Base-by-base conservation (phyloP, 1,139 yeast species). In the Kodamaea alishanica region DNA sequence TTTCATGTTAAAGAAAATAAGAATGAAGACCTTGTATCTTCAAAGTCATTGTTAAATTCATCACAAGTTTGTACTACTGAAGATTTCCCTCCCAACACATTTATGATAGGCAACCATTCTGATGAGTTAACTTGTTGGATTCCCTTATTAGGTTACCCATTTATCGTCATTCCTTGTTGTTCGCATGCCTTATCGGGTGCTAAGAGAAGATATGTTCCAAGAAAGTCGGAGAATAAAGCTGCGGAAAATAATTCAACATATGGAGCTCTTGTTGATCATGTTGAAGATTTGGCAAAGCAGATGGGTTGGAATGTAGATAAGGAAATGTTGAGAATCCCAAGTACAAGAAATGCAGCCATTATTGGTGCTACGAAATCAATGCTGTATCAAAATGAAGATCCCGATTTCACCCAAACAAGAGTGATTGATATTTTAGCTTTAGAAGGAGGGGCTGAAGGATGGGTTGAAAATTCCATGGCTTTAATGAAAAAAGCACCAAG, bases 71-170 rank as follows among this genome's bases (percentile, higher is more conserved):
- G 73, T 30, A 80, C 84, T 41, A 73, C 81, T 8, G 81, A 84
- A 1, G 83, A 80, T 32, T 83, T 84, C 45, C 81, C 85, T 0
- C 56, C 64, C 23, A 76, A 83, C 49, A 82, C 95, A 0, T 92
- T 92, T 53, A 63, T 90, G 30, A 89, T 92, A 37, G 98, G 97
- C 1, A 92, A 92, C 56, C 98, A 92, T 55, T 86, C 96, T 0
- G 98, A 92, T 58, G 97, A 92, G 56, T 70, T 92, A 42, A 90
- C 97, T 0, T 86, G 96, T 48, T 92, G 97, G 97, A 81, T 90
- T 24, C 98, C 98, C 1, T 63, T 92, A 8, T 65, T 92, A 11
- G 94, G 90, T 0, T 78, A 73, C 48, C 96, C 97, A 2, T 92
- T 88, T 55, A 70, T 90, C 66, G 96, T 89, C 6, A 86, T 92